Evolutionary conservation across 441 rosid species (phyloP), one percentile per base, ranked within the genome.

Genomic region (Daphne laureola): DNA sequence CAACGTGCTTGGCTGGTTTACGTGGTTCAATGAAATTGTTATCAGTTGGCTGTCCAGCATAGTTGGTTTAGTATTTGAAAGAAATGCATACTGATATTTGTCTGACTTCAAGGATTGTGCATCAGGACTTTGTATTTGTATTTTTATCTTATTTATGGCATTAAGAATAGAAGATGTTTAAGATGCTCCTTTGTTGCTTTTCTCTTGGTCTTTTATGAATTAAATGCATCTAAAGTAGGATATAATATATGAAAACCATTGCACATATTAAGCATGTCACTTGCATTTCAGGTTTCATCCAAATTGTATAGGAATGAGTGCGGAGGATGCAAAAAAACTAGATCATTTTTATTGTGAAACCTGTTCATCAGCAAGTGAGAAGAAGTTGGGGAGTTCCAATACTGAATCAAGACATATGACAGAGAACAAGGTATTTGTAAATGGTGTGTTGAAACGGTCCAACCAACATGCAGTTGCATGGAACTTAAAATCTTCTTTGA

Each of bases 251-350:
- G 45, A 52, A 54, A 42, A 54, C 51, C 18, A 46, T 57, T 67
- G 44, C 53, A 57, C 6, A 48, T 50, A 49, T 72, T 68, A 49
- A 67, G 66, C 63, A 63, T 71, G 65, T 73, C 76, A 63, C 65
- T 66, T 77, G 59, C 79, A 77, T 60, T 80, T 73, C 94, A 92
- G 95, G 98, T 92, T 82, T 74, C 96, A 88, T 66, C 98, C 96
- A 78, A 68, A 82, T 73, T 92, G 98, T 82, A 86, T 92, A 78
- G 87, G 86, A 73, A 79, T 80, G 75, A 78, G 81, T 2, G 78
- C 66, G 41, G 95, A 88, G 75, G 92, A 82, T 64, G 94, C 96
- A 46, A 72, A 82, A 67, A 75, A 73, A 66, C 84, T 84, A 0
- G 94, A 84, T 48, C 91, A 82, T 64, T 92, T 82, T 79, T 92